Evolutionary conservation across 2,329 filamentous ascomycete genomes (phyloP), one percentile per base, ranked within the genome.

Genomic region (Microcyclospora pomicola): DNA sequence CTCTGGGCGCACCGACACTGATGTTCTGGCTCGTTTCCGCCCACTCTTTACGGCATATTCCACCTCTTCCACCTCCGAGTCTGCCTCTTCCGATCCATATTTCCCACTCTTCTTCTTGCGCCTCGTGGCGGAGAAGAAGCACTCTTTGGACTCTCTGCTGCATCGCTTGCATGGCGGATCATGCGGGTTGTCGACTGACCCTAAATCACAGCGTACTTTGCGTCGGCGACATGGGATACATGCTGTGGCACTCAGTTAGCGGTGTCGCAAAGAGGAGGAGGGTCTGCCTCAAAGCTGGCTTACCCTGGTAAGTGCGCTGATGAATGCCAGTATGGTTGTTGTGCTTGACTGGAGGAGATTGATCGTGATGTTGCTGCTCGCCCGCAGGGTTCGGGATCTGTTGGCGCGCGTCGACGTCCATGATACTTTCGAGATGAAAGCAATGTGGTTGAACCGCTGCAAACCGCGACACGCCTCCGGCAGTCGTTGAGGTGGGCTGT

Each of bases 91-190:
- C 19, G 19, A 24, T 24, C 19, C 19, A 24, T 24, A 24, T 24
- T 24, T 24, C 9, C 57, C 59, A 37, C 59, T 62, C 69, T 91
- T 92, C 57, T 86, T 77, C 75, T 96, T 96, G 56, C 91, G 78
- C 36, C 91, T 74, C 27, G 87, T 96, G 14, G 86, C 84, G 45
- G 86, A 93, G 68, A 98, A 98, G 71, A 81, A 93, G 67, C 91
- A 98, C 53, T 94, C 81, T 61, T 96, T 96, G 65, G 80, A 85
- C 67, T 98, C 91, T 49, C 91, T 79, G 37, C 86, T 80, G 59
- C 91, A 98, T 55, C 91, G 78, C 42, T 88, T 82, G 60, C 91
- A 98, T 2, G 91, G 91, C 39, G 88, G 88, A 52, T 93, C 85
- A 61, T 87, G 78, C 15, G 91, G 91, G 52, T 91, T 88, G 63